Conservation (phyloP, 2,329 filamentous ascomycete genomes). For the Teratosphaeria gauchensis region DNA sequence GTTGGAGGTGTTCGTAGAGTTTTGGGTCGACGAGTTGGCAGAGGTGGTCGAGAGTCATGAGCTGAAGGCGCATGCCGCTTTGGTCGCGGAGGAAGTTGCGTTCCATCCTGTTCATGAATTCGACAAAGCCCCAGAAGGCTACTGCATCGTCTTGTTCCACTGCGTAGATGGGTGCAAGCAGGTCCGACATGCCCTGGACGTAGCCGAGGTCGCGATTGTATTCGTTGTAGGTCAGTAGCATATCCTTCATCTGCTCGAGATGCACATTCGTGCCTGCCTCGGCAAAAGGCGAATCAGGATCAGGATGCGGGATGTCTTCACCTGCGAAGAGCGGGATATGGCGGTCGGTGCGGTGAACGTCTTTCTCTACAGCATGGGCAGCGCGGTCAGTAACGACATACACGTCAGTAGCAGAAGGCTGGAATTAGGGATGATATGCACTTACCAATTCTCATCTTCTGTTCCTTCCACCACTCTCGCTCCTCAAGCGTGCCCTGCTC, state of each 20-base stretch:
- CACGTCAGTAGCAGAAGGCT: constrained; percentile 12
- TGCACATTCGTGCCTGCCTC: constrained; percentile 92
- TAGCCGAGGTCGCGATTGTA: constrained; percentile 94
- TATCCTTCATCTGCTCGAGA: constrained; percentile 97
- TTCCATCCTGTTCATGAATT: constrained; percentile 97
- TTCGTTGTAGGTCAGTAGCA: constrained; percentile 97
- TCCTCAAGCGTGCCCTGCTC: constrained; percentile 69
- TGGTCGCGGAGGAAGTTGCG: constrained; percentile 93
- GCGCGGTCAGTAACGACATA: constrained; percentile 33
- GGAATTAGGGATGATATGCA: constrained; percentile 12
- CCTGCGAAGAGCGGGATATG: constrained; percentile 91
- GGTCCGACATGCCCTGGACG: constrained; percentile 97
- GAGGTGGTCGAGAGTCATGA: constrained; percentile 83
- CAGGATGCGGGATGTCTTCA: constrained; percentile 92
- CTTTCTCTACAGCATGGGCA: constrained; percentile 68
- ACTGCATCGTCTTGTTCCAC: constrained; percentile 95
- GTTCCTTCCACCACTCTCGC: constrained; percentile 94
- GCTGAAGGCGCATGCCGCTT: constrained; percentile 87
- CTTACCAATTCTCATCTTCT: constrained; percentile 85
- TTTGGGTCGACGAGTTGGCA: constrained; percentile 95
- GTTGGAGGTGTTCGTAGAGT: constrained; percentile 81
- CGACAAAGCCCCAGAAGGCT: constrained; percentile 92
- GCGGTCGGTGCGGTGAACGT: constrained; percentile 93
- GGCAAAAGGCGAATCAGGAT: constrained; percentile 90
- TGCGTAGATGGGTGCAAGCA: constrained; percentile 90